Percentiles rank a stretch among this genome's conserved stretches.
Evolutionary conservation across 208 protist species (phyloP).

Genomic region (Acanthamoeba triangularis): DNA sequence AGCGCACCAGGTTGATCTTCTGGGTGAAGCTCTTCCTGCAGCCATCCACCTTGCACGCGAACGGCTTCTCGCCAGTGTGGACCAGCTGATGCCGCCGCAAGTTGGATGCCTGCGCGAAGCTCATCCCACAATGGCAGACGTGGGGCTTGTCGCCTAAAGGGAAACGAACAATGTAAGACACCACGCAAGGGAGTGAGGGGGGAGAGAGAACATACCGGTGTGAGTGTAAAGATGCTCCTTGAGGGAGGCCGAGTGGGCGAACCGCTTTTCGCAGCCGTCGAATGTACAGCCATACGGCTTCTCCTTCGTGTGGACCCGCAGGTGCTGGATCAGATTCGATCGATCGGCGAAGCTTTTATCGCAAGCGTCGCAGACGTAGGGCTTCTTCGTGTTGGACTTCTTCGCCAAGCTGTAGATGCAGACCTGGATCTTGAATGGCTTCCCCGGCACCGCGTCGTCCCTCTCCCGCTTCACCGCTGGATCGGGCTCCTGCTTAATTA

Average conservation of each 20-base stretch:
- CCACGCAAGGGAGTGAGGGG: neutral
- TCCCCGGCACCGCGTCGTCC: neutral
- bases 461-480: neutral
- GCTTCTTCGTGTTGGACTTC: slow-evolving; percentile 20
- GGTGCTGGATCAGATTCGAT: slow-evolving; percentile 60
- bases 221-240: slow-evolving; percentile 70
- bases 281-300: slow-evolving; percentile 68
- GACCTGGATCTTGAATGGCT: slow-evolving; percentile 65
- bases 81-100: slow-evolving; percentile 51
- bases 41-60: neutral
- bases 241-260: slow-evolving; percentile 60
- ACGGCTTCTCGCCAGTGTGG: slow-evolving; percentile 66
- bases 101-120: slow-evolving; percentile 69
- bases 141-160: slow-evolving; percentile 48
- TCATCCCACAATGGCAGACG: slow-evolving; percentile 44
- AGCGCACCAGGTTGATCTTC: slow-evolving; percentile 56
- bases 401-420: slow-evolving; percentile 71
- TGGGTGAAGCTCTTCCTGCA: slow-evolving; percentile 63
- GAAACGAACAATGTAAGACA: neutral
- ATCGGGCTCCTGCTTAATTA: neutral
- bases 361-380: slow-evolving; percentile 70
- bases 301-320: slow-evolving; percentile 69
- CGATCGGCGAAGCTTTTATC: slow-evolving; percentile 59
- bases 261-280: slow-evolving; percentile 55
- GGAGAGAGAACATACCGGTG: neutral